A percentile compares a stretch with the other conserved stretches of the same genome.
Evolutionary conservation across 78 protist genomes (phyloP).

Genomic region (Dictyostelium brefeldianum): DNA sequence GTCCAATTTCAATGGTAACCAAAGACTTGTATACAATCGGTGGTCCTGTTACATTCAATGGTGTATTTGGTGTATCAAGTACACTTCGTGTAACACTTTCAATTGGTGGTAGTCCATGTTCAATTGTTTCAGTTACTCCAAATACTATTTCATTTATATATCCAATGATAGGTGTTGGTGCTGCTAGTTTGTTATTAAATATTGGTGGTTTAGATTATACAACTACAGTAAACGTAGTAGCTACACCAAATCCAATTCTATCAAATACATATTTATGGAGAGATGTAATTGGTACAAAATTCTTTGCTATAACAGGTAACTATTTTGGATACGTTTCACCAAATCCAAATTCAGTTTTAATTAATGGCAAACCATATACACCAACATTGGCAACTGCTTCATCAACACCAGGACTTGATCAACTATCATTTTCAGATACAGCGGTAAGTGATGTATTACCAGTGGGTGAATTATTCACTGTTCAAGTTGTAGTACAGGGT

Average conservation of each 20-base stretch:
- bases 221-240: neutral
- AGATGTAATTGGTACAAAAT: too few species aligned
- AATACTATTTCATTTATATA: too few species aligned
- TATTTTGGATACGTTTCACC: too few species aligned
- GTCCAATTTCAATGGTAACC: neutral
- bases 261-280: too few species aligned
- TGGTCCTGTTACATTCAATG: neutral
- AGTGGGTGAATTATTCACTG: neutral
- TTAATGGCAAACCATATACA: too few species aligned
- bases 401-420: neutral
- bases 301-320: too few species aligned
- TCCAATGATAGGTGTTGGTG: neutral
- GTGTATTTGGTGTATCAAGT: neutral
- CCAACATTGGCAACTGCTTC: neutral
- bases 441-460: too few species aligned
- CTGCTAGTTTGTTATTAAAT: neutral
- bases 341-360: too few species aligned
- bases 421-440: neutral
- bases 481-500: neutral
- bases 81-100: neutral
- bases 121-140: too few species aligned
- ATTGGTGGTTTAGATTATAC: neutral
- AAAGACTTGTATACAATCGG: neutral
- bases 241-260: too few species aligned
- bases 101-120: too few species aligned